Evolutionary conservation across 2,329 filamentous ascomycete genomes (phyloP), one percentile per base, ranked within the genome.

Genomic region (Trichophyton simii): DNA sequence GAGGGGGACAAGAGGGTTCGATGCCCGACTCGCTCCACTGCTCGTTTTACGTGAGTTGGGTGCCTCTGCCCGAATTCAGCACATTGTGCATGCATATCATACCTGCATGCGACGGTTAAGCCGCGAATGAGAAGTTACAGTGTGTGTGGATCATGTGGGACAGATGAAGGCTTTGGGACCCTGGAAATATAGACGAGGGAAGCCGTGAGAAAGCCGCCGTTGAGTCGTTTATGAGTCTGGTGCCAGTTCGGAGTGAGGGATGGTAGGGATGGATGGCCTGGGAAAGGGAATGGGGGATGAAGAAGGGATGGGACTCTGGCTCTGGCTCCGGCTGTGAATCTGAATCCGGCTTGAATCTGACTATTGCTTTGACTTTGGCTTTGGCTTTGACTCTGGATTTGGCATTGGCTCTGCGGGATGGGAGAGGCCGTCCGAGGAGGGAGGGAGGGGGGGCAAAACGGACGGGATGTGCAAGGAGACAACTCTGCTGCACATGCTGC

Each of bases 401-500:
- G 34, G 34, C 34, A 36, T 36, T 36, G 34, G 34, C 46, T 50
- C 46, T 50, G 46, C 46, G 46, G 46, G 22, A 50, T 50, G 46
- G 46, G 46, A 57, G 54, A 41, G 54, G 13, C 36, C 54, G 54
- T 22, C 46, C 46, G 46, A 22, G 54, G 36, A 20, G 54, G 54
- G 31, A 57, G 36, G 54, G 28, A 34, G 54, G 36, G 18, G 4
- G 28, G 31, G 28, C n/a, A 28, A n/a, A 36, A 50, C n/a, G 41
- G 46, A 50, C 46, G 3, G 57, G 36, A 25, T 58, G 57, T 46
- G 36, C 22, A 41, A 36, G 36, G 57, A 41, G 58, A 59, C 31
- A 57, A 57, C 54, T 8, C 41, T 55, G 48, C 55, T 46, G 64
- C 64, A 63, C 64, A 63, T 62, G 62, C 48, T 61, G 60, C 34